Evolutionary conservation across 345 rosid species (phyloP), one percentile per base, ranked within the genome.

Genomic region (Reutealis trisperma): DNA sequence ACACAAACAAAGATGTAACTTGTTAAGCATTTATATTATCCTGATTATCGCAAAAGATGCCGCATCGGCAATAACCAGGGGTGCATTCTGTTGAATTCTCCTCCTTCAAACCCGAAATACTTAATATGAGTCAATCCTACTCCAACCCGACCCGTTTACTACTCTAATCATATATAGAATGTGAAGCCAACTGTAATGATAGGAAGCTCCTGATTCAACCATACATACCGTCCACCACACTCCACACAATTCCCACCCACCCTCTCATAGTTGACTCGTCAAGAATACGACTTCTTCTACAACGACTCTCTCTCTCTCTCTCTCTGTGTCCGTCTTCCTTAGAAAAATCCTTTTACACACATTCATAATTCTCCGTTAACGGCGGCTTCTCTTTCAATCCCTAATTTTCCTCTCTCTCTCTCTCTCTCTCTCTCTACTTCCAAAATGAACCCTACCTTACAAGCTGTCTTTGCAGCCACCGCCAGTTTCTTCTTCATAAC

Each of bases 11-110:
- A 47, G 10, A 75, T 34, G 19, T 1, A 5, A n/a, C 34, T 44
- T 21, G 27, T 49, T 52, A 37, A 27, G 41, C 6, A 37, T 37
- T n/a, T 52, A 22, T 32, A 41, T 14, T 51, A 25, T 93, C 98
- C 96, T 96, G 97, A 87, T 93, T 96, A 79, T 83, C 90, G 83
- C 98, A 93, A 80, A 82, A 88, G 61, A 82, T 83, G 45, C 92
- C 93, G 54, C 93, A 92, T 51, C 91, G 92, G 78, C 97, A 96
- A 79, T 86, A 92, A 12, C 90, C 91, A 52, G 94, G 88, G 22
- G 98, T 92, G 77, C 99, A 96, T 80, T 96, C 99, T 0, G 41
- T 37, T 37, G 41, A 37, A 37, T 37, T 37, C 41, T 7, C 41
- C 6, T 37, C 41, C 41, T 37, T 37, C 37, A 37, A 37, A 5